Evolutionary conservation across 2,329 filamentous ascomycete species (phyloP).

Genomic region (Basipetospora chlamydospora): DNA sequence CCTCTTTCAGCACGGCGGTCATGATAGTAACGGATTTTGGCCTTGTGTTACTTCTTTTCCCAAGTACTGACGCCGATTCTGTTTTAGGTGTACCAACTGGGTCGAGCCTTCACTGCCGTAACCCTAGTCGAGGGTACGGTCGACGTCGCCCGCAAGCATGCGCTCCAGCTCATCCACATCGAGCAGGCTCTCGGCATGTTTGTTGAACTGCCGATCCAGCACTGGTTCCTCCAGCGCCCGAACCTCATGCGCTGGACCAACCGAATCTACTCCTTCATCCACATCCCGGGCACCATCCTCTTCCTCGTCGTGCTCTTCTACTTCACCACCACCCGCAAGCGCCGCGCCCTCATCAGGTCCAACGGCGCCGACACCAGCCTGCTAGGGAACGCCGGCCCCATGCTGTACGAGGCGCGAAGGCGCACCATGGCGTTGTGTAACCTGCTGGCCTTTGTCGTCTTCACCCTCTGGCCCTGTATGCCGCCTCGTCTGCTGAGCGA

Average conservation of each 20-base stretch:
- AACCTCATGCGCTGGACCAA: slow-evolving; percentile 54
- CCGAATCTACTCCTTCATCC: slow-evolving; percentile 61
- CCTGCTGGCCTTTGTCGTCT: slow-evolving; percentile 43
- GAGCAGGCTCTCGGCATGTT: slow-evolving; percentile 52
- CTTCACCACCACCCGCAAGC: slow-evolving; percentile 49
- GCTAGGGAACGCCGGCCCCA: slow-evolving; percentile 20
- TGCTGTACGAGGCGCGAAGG: slow-evolving; percentile 39
- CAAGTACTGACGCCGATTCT: too few relatives aligned
- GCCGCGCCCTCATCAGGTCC: slow-evolving; percentile 16
- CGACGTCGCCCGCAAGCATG: slow-evolving; percentile 52
- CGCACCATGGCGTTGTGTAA: slow-evolving; percentile 49
- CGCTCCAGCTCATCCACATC: slow-evolving; percentile 50
- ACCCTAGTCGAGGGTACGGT: slow-evolving; percentile 55
- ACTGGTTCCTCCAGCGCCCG: slow-evolving; percentile 33
- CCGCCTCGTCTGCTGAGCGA: slow-evolving; percentile 45
- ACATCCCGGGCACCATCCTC: slow-evolving; percentile 61
- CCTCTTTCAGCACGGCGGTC: too few relatives aligned
- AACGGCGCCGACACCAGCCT: slow-evolving; percentile 8
- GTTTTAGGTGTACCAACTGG: slow-evolving; percentile 67
- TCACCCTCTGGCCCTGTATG: slow-evolving; percentile 51
- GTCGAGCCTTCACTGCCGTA: slow-evolving; percentile 55
- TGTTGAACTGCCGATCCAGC: slow-evolving; percentile 48
- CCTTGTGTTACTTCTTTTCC: neutral
- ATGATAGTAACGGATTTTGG: too few relatives aligned
- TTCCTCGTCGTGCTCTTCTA: slow-evolving; percentile 53